Evolutionary conservation across 768 basidiomycete genomes (phyloP).

Genomic region (Russula olivacea): DNA sequence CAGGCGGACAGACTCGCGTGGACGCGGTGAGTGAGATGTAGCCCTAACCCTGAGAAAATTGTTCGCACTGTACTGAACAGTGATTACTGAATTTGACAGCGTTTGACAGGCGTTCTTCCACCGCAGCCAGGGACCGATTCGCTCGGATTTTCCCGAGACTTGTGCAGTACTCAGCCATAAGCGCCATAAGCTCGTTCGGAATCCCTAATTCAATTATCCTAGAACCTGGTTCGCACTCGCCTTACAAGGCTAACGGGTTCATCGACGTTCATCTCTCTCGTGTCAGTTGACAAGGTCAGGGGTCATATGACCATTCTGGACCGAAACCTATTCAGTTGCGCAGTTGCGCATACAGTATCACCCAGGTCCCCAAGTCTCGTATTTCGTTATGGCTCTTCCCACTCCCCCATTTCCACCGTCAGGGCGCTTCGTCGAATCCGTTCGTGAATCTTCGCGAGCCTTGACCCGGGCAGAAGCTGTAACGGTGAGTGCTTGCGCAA

Average conservation of each 20-base stretch:
- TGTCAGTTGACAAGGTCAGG: background rate
- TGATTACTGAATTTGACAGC: background rate
- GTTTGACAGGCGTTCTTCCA: background rate
- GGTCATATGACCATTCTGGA: background rate
- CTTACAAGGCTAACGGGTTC: background rate
- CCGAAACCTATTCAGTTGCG: background rate
- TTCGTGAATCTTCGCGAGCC: conserved; percentile 48
- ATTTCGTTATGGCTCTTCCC: conserved; percentile 4
- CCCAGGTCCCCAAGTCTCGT: background rate
- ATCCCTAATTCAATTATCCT: background rate
- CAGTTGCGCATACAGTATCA: background rate
- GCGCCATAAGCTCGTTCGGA: background rate
- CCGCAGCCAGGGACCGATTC: background rate
- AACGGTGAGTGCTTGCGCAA: conserved; percentile 38
- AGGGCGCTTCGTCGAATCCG: conserved; percentile 43
- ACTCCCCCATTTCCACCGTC: conserved; percentile 39
- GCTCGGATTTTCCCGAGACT: background rate
- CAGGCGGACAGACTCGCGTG: background rate
- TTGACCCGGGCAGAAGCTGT: conserved; percentile 46
- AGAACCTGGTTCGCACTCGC: background rate
- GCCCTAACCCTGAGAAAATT: conserved; percentile 7
- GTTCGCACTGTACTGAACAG: background rate
- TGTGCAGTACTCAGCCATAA: background rate
- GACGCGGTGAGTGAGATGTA: background rate
- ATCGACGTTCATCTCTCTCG: no score